phyloP scores from a whole-genome alignment of 148 eudicot species.

The Agrostemma githago region DNA sequence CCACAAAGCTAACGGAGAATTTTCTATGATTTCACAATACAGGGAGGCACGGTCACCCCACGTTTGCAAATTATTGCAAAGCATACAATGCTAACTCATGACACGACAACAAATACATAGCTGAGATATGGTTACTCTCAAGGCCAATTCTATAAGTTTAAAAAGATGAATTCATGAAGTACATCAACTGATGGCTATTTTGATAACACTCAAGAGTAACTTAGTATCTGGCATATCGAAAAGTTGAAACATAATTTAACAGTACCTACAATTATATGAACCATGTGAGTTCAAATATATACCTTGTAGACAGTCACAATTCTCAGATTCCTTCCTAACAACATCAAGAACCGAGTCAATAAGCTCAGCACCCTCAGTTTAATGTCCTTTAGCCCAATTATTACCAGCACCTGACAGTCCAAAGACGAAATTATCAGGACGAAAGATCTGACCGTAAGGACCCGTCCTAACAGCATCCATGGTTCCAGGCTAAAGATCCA shows the following conservation, averaged over 20 bases:
- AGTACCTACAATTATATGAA: background rate
- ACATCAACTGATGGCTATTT: background rate
- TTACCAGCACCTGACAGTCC: slow-evolving; percentile 82
- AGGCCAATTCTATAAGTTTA: background rate
- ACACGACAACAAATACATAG: background rate
- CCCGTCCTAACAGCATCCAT: slow-evolving; percentile 83
- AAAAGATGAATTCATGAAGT: background rate
- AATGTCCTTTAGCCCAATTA: slow-evolving; percentile 80
- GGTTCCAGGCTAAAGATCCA: slow-evolving; percentile 90
- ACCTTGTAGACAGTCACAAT: slow-evolving; percentile 88
- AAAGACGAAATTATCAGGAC: slow-evolving; percentile 79
- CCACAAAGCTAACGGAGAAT: background rate
- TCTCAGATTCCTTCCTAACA: slow-evolving; percentile 83
- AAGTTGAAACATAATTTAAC: background rate
- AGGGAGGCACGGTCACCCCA: background rate
- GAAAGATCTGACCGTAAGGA: slow-evolving; percentile 78
- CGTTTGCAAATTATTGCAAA: background rate
- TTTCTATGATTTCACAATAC: background rate
- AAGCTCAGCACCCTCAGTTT: slow-evolving; percentile 85
- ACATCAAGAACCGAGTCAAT: slow-evolving; percentile 88
- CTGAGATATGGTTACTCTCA: background rate
- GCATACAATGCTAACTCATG: background rate
- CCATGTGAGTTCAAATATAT: background rate
- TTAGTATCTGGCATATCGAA: background rate
- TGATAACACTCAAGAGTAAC: background rate